Base-by-base conservation (phyloP, 2,329 filamentous ascomycete genomes). In the Apiospora malaysiana region DNA sequence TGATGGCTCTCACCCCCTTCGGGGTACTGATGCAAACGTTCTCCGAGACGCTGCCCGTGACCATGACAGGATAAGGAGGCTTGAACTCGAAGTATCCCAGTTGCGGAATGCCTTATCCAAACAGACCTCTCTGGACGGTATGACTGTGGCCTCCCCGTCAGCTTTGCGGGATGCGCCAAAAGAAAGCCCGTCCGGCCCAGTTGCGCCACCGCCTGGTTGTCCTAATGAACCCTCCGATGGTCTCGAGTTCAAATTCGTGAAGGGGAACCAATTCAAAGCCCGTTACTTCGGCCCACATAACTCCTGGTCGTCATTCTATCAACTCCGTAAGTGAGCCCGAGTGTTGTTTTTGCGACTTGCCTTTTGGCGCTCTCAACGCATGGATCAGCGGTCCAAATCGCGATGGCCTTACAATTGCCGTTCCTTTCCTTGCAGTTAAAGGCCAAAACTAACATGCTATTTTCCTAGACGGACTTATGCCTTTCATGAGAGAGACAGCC, bases 401-500 rank as follows among this genome's bases (percentile, higher is more conserved):
- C 7, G 32, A 65, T 65, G 37, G 10, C 6, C 23, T 4, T 8
- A 66, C 7, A 23, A 1, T 8, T 23, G 32, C 40, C 14, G 12
- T 25, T 12, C 23, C 14, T 47, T 47, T 16, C 14, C 49, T 18
- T 32, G 12, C 46, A 37, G 23, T 51, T 46, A 14, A 66, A 27
- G 3, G 12, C 70, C 75, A 47, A 74, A 69, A 45, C 43, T 27
- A 12, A 70, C 25, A 14, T 40, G 68, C 81, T 81, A 81, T 88
- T 74, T 86, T 46, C 42, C 7, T 14, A 68, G 68, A 86, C 2
- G 88, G 88, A 2, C 82, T 90, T 65, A 87, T 84, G 65, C 86
- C 87, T 18, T 90, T 90, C 71, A 90, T 90, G 88, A 87, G 85
- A 73, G 88, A 90, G 80, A 90, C 88, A 0, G 87, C 88, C 12